These are phyloP conservation scores for Cladosporium sp. DNA, from an alignment of 2,329 filamentous ascomycete genomes.

Conservation along the genomic window DNA sequence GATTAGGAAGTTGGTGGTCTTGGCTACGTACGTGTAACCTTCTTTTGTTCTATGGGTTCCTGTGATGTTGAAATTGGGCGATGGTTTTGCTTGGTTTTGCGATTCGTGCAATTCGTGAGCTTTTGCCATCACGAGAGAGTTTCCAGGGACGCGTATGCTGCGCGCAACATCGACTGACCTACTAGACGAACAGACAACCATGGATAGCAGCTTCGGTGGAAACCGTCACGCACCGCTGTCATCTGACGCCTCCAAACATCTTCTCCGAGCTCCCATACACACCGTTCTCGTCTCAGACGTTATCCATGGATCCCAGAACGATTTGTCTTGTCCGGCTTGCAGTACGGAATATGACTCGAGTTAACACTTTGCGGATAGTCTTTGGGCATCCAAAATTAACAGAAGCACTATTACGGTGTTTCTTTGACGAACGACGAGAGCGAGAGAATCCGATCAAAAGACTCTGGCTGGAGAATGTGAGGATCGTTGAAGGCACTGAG, in stretches of 20 bases:
- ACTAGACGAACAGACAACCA: slow-evolving; percentile 31
- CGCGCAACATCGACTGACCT: neutral
- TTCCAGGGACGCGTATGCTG: no score
- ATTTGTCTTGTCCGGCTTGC: slow-evolving; percentile 37
- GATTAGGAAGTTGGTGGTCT: slow-evolving; percentile 38
- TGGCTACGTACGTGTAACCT: slow-evolving; percentile 31
- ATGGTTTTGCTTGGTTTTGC: no score
- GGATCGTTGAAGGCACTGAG: slow-evolving; percentile 28
- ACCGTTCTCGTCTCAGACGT: slow-evolving; percentile 35
- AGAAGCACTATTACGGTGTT: slow-evolving; percentile 36
- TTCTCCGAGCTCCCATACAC: slow-evolving; percentile 40
- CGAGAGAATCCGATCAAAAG: slow-evolving; percentile 32
- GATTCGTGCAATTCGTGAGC: no score
- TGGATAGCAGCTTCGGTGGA: slow-evolving; percentile 40
- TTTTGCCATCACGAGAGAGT: no score
- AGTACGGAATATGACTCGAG: slow-evolving; percentile 37
- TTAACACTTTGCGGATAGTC: slow-evolving; percentile 42
- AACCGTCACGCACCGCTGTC: slow-evolving; percentile 43
- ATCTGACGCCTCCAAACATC: slow-evolving; percentile 42
- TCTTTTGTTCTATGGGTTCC: slow-evolving; percentile 17
- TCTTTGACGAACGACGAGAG: slow-evolving; percentile 33
- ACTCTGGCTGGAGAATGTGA: slow-evolving; percentile 46
- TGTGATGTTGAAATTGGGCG: neutral
- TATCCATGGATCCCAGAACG: slow-evolving; percentile 39
- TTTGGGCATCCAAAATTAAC: slow-evolving; percentile 42